Percentiles rank a stretch among this genome's conserved stretches.
Conservation (phyloP, 1,284 basidiomycete species). For the Tetrapyrgos nigripes region DNA sequence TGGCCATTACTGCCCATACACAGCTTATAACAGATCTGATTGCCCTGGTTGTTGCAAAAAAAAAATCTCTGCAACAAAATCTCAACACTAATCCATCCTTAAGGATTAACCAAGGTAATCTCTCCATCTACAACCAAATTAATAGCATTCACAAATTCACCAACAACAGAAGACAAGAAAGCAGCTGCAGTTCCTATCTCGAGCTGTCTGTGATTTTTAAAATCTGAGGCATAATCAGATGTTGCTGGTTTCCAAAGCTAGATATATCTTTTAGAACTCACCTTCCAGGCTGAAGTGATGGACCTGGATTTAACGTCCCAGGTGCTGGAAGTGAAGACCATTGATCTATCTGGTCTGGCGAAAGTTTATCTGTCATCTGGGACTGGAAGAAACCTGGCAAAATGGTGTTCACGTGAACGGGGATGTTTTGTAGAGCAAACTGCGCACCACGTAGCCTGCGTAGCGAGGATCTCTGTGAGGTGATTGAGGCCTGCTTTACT, state of each 20-base stretch:
- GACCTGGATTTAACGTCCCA: conserved; percentile 22
- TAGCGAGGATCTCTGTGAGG: conserved; percentile 36
- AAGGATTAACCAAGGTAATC: conserved; percentile 33
- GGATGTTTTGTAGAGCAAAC: conserved; percentile 33
- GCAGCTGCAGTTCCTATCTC: conserved; percentile 35
- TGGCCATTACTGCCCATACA: no score
- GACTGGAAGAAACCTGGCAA: conserved; percentile 36
- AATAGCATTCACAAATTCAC: conserved; percentile 35
- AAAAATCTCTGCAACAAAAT: no score
- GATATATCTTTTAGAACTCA: no score
- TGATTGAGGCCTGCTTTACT: conserved; percentile 41
- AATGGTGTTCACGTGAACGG: conserved; percentile 37
- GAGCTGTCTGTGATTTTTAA: conserved; percentile 25
- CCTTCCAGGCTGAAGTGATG: conserved; percentile 25
- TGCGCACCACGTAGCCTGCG: no score
- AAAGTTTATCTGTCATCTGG: conserved; percentile 29
- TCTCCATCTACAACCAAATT: conserved; percentile 36
- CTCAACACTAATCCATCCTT: no score
- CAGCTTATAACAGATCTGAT: no score
- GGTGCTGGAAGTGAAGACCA: conserved; percentile 2
- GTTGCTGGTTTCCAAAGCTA: no score
- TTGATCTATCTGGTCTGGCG: conserved; percentile 18
- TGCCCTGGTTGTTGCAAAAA: no score
- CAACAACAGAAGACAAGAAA: conserved; percentile 33
- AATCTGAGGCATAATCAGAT: neutral